Base-by-base conservation (phyloP, 225 moss, liverwort and hornwort species). In the Polytrichum commune region DNA sequence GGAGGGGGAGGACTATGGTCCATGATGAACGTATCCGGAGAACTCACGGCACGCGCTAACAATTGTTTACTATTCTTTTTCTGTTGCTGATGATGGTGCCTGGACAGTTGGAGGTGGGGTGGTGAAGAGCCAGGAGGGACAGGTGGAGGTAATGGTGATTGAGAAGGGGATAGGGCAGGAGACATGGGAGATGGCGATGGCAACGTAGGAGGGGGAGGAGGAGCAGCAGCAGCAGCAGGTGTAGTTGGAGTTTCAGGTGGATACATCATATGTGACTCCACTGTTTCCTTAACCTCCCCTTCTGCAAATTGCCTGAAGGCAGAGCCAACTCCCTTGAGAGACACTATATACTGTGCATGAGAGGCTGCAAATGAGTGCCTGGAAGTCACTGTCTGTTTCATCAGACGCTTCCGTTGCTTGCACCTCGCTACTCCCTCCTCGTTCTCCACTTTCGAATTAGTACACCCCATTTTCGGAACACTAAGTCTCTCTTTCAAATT, bases 371-470 rank as follows among this genome's bases (percentile, higher is more conserved):
- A 91, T 64, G 82, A 74, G 72, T 93, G 87, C 9, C 91, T 89
- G 32, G 89, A 85, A 4, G 76, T 7, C 2, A 93, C 87, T 18
- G 87, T 72, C 28, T 89, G 87, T 75, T 91, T 91, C 74, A 93
- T 88, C 72, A 89, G 72, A 18, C 85, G 85, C 76, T 91, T 93
- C 65, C 93, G 77, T 73, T 88, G 88, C 75, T 85, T 89, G 81
- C 93, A 93, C 74, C 93, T 79, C 5, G 89, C 89, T 26, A 93
- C 93, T 0, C 85, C 89, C 63, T 93, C 91, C 74, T 93, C 93
- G 28, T 86, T 91, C 24, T 93, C 91, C 5, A 93, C 80, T 74
- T 93, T 93, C 24, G 93, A 93, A 71, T 84, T 93, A 0, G 87
- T 67, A 62, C 93, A 93, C 76, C 93, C 93, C 93, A 93, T 93